A percentile compares a stretch with the other conserved stretches of the same genome.
Conservation (phyloP, 805 yeast species). For the Ogataea corticis region DNA sequence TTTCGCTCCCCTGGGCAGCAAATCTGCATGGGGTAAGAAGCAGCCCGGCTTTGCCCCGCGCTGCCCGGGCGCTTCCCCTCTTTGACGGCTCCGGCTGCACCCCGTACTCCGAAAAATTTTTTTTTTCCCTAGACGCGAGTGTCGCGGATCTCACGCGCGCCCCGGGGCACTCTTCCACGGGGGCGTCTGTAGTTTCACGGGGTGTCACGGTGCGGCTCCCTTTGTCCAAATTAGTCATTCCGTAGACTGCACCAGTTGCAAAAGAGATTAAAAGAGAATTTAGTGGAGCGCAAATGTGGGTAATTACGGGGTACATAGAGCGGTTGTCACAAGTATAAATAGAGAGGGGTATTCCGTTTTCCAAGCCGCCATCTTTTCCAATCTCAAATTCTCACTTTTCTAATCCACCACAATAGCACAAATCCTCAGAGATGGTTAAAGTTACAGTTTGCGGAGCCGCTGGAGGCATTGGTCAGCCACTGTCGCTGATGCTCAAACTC, state of each 20-base stretch:
- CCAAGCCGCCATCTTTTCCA: too few species aligned
- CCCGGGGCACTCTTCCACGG: too few species aligned
- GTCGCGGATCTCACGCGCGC: not conserved
- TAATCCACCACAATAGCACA: too few species aligned
- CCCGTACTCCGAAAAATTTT: not conserved
- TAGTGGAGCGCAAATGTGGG: not conserved
- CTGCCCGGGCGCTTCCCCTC: conserved; percentile 5
- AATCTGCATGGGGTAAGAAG: not conserved
- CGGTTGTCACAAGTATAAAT: conserved; percentile 2
- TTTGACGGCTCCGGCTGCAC: conserved; percentile 3
- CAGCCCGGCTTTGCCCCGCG: conserved; percentile 1
- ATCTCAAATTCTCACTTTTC: too few species aligned
- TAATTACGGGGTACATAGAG: conserved; percentile 2
- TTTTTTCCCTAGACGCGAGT: not conserved
- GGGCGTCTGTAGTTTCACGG: not conserved
- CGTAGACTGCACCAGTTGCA: conserved; percentile 3
- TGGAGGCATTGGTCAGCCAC: conserved; percentile 94
- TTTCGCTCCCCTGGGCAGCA: not conserved
- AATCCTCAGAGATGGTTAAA: conserved; percentile 21
- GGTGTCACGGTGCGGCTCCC: conserved; percentile 8
- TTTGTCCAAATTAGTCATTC: conserved; percentile 7
- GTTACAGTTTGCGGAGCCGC: conserved; percentile 85
- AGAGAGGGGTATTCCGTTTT: conserved; percentile 1
- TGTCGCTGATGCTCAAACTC: conserved; percentile 76
- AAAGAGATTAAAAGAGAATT: not conserved